Conservation (phyloP, 805 yeast species). For the Teunomyces panamensis region DNA sequence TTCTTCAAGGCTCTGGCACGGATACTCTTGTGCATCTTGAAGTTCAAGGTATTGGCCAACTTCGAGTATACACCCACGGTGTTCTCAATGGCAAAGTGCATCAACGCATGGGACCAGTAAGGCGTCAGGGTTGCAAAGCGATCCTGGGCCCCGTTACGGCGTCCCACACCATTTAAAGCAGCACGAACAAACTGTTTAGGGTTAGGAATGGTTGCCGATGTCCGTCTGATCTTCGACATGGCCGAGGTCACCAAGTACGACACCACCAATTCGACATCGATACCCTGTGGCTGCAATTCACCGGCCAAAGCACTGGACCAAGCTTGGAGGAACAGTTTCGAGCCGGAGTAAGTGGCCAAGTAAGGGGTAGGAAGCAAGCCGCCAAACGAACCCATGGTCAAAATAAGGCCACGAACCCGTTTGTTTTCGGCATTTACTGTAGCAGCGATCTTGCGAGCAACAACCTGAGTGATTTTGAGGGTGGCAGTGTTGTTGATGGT, state of each 20-base stretch:
- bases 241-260: slow-evolving; percentile 92
- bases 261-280: slow-evolving; percentile 83
- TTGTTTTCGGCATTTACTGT: slow-evolving; percentile 44
- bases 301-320: slow-evolving; percentile 91
- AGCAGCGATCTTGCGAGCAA: slow-evolving; percentile 64
- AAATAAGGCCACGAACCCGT: slow-evolving; percentile 64
- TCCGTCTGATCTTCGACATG: slow-evolving; percentile 87
- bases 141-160: slow-evolving; percentile 90
- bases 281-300: slow-evolving; percentile 63
- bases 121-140: slow-evolving; percentile 86
- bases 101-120: slow-evolving; percentile 88
- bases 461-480: slow-evolving; percentile 74
- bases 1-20: slow-evolving; percentile 81
- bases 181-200: slow-evolving; percentile 79
- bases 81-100: slow-evolving; percentile 78
- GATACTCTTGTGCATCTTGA: slow-evolving; percentile 73
- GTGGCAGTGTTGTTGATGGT: slow-evolving; percentile 86
- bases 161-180: slow-evolving; percentile 67
- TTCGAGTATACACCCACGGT: slow-evolving; percentile 80
- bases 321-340: slow-evolving; percentile 89
- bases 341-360: slow-evolving; percentile 92
- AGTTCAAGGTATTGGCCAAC: slow-evolving; percentile 66
- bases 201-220: slow-evolving; percentile 74
- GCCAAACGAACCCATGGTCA: slow-evolving; percentile 97
- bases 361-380: slow-evolving; percentile 91